Evolutionary conservation across 1,139 yeast species (phyloP), one percentile per base, ranked within the genome.

Genomic region (Yamadazyma aaseri): DNA sequence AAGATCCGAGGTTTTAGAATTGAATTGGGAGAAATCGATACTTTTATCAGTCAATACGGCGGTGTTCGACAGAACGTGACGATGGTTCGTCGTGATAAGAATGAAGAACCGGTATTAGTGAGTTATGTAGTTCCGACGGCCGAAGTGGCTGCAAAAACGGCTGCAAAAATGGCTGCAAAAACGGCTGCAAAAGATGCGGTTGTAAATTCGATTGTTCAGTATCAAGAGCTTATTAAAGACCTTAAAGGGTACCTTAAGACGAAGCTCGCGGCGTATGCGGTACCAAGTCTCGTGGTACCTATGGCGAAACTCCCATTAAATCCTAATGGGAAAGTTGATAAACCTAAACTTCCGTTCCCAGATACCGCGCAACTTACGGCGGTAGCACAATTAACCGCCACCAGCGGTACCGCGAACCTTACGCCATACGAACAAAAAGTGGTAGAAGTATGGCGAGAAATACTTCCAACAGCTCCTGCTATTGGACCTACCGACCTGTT

Each of bases 1-100:
- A 94, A 94, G 63, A 92, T 94, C 45, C 81, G 98, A 65, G 99
- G 99, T 2, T 94, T 94, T 76, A 80, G 99, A 66, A 94, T 94
- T 46, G 98, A 94, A 63, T 71, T 94, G 38, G 98, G 99, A 45
- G 99, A 94, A 63, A 94, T 94, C 53, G 97, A 94, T 58, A 94
- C 98, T 14, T 96, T 92, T 55, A 76, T 94, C 45, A 87, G 97
- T 10, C 96, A 87, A 58, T 96, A 89, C 65, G 84, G 92, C 3
- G 66, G 80, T 45, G 95, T 92, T 34, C 80, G 97, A 59, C 97
- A 92, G 60, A 92, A 92, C 54, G 71, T 87, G 32, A 92, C 97
- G 1, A 69, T 92, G 42, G 97, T 92, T n/a, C 80, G 94, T 54
- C 83, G 92, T 55, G 95, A 90, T 60, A 84, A 82, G 60, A 89